These are phyloP conservation scores for Gleditsia sinensis DNA, from an alignment of 306 rosid genomes.

Conservation along the genomic window DNA sequence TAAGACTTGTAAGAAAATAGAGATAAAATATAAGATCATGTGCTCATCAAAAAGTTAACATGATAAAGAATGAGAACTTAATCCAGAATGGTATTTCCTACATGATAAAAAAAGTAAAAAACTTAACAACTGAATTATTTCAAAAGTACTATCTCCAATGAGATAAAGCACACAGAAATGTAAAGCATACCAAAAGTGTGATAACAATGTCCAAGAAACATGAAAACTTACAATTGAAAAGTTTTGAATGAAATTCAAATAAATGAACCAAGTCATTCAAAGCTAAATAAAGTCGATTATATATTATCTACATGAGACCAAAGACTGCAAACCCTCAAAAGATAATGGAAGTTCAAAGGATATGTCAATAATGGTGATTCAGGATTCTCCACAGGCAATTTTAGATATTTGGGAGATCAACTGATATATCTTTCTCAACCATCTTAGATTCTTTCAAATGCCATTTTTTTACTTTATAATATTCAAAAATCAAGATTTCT, in stretches of 20 bases:
- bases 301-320: background rate
- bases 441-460: background rate
- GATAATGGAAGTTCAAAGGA: background rate
- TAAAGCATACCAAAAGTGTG: background rate
- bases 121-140: background rate
- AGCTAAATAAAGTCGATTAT: background rate
- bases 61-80: background rate
- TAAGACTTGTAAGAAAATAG: constrained; percentile 27
- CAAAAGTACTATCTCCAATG: background rate
- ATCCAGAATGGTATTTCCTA: background rate
- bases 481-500: background rate
- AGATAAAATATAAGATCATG: background rate
- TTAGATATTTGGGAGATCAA: background rate
- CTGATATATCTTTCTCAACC: background rate
- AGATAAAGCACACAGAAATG: background rate
- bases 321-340: background rate
- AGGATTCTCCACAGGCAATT: background rate
- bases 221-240: background rate
- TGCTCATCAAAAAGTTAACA: background rate
- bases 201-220: background rate
- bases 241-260: background rate
- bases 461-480: background rate
- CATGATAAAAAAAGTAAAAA: background rate
- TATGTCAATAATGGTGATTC: background rate
- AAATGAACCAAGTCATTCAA: background rate